Base-by-base conservation (phyloP, 164 flowering plant species). In the Houttuynia cordata region DNA sequence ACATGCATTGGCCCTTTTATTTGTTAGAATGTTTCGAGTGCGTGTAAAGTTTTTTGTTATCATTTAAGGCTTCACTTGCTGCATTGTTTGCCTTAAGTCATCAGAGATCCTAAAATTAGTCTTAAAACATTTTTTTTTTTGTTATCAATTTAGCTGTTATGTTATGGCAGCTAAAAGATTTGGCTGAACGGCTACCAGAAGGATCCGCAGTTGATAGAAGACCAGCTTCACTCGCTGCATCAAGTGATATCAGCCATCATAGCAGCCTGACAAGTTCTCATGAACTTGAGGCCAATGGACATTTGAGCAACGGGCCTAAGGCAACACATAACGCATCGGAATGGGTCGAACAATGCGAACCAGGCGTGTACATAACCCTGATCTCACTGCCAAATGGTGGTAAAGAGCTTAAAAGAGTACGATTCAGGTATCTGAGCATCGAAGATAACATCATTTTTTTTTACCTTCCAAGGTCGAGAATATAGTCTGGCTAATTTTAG, bases 321-420 rank as follows among this genome's bases (percentile, higher is more conserved):
- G 56, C 65, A 49, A 78, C 70, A 58, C 51, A 60, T 50, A 83
- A 76, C 24, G 84, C 69, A 58, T 56, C 70, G 53, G 88, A 86
- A 65, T 70, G 80, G 71, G 82, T 81, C 50, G 70, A 85, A 53
- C 96, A 88, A 63, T 87, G 81, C 67, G 88, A 86, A 70, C 87
- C 87, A 4, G 97, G 97, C 7, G 96, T 88, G 24, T 88, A 83
- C 67, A 63, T 88, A 62, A 84, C 91, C 57, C 81, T 91, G 51
- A 60, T 67, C 24, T 51, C 82, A 58, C 73, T 78, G 58, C 82
- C 84, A 40, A 78, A 74, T 19, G 89, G 93, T 57, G 80, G 76
- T 41, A 86, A 68, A 75, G 88, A 86, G 73, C 88, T 91, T 60
- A 83, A 69, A 70, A 84, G 96, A 19, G 86, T 91, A 62, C 91